Evolutionary conservation across 768 basidiomycete genomes (phyloP), one percentile per base, ranked within the genome.

Genomic region (Tulasnella sp.): DNA sequence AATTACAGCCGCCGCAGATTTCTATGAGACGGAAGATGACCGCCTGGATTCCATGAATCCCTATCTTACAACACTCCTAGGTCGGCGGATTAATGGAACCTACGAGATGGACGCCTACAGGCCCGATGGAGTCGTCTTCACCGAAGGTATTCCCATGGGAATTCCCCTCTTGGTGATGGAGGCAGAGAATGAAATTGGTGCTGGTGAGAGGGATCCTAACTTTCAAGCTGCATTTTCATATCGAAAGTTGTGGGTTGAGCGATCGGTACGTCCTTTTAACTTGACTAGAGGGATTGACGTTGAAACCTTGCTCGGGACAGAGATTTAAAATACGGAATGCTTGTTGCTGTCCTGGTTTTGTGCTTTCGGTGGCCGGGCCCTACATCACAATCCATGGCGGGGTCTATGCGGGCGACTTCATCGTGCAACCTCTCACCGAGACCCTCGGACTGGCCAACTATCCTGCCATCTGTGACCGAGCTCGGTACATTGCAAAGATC

Each of bases 361-460:
- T 86, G n/a, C 42, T 86, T 62, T 83, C 83, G 38, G 78, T 80
- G 16, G 84, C 80, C 16, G 84, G 86, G 2, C 82, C 86, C 21
- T 85, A 83, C 83, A 56, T 87, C 14, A 40, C 77, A 24, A 81
- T 87, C 68, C 81, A 85, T 74, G 86, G 87, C 31, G 84, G 80
- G 31, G 80, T 87, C 7, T 42, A 84, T 21, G 85, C 84, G 0
- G 62, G 80, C 42, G 76, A 78, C 1, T 82, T 83, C 52, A 81
- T 87, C 16, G 83, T 86, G n/a, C 85, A 86, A 71, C 80, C 80
- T 21, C 84, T 87, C n/a, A 86, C 85, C 0, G 86, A 86, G 76
- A 77, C 38, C 68, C 75, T 76, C 21, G 42, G 31, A 31, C 75
- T 76, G 3, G 52, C 75, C 75, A 76, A 76, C 36, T 46, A 8